Evolutionary conservation across 2,329 filamentous ascomycete genomes (phyloP), one percentile per base, ranked within the genome.

Genomic region (Lachnellula subtilissima): DNA sequence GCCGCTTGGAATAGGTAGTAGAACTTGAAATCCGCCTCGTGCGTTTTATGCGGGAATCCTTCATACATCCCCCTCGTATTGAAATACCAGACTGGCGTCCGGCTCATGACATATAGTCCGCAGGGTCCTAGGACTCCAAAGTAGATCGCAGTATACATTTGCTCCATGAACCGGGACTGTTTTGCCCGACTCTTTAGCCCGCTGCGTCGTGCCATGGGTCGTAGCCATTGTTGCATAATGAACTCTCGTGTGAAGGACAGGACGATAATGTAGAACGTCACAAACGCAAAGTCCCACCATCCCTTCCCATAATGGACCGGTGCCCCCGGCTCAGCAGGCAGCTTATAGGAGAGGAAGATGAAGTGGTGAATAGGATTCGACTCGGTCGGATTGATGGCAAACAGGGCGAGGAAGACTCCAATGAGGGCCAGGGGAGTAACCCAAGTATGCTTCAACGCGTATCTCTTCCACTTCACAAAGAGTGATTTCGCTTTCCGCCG

Each of bases 231-330:
- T 75, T 96, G 91, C 92, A 96, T 97, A 74, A 95, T 81, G 73
- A 96, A 96, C 73, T 97, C 92, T 69, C 92, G 89, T 11, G 91
- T 95, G 71, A 97, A 97, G 59, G 89, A 91, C 58, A 97, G 80
- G 23, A 97, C 87, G 53, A 96, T 76, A 50, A 84, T 93, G 75
- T 97, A 97, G 76, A 96, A 97, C 57, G 78, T 75, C 53, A 97
- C 89, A 67, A 97, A 93, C 42, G 88, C 88, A 53, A 96, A 78
- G 71, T 97, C 92, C 76, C 86, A 87, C 48, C 73, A 78, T 14
- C 92, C 92, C 73, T 97, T 97, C 72, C 88, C 91, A 75, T 96
- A 97, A 69, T 92, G 88, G 17, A 77, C 72, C 57, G 65, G 80
- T 4, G 75, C 74, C 55, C 70, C 74, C 50, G 72, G 72, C 17